Evolutionary conservation across 1,284 basidiomycete species (phyloP).

Genomic region (Ceratobasidium sp.): DNA sequence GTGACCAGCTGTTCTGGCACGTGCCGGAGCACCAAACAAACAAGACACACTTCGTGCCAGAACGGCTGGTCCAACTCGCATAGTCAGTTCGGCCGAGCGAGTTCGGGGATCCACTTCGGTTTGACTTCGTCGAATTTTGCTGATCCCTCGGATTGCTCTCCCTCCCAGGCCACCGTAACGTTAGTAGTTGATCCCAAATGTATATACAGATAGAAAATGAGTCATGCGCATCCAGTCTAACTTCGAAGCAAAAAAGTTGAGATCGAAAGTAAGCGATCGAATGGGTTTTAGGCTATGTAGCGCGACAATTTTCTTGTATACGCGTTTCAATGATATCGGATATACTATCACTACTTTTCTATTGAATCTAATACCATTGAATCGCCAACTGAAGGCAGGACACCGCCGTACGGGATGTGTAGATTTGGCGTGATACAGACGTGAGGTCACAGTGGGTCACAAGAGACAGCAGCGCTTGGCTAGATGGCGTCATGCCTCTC

Average conservation of each 20-base stretch:
- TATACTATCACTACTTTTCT: neutral
- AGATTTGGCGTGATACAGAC: neutral
- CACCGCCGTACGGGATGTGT: neutral
- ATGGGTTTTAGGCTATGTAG: neutral
- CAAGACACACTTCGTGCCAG: no score
- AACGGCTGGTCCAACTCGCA: no score
- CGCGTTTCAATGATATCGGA: neutral
- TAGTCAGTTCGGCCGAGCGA: neutral
- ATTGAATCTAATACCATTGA: neutral
- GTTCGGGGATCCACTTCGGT: neutral
- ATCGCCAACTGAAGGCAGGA: neutral
- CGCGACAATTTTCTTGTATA: neutral
- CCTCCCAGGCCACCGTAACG: neutral
- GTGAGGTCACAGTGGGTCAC: neutral
- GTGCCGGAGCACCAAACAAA: no score
- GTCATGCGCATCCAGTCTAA: neutral
- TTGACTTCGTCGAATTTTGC: neutral
- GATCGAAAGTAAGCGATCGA: neutral
- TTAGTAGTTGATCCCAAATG: neutral
- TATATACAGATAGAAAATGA: neutral
- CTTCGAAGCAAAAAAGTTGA: neutral
- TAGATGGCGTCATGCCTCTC: no score
- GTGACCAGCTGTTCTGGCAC: no score
- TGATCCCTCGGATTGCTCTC: neutral
- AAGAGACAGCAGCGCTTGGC: no score